Evolutionary conservation across 306 rosid species (phyloP).

Genomic region (Ziziphus jujuba): DNA sequence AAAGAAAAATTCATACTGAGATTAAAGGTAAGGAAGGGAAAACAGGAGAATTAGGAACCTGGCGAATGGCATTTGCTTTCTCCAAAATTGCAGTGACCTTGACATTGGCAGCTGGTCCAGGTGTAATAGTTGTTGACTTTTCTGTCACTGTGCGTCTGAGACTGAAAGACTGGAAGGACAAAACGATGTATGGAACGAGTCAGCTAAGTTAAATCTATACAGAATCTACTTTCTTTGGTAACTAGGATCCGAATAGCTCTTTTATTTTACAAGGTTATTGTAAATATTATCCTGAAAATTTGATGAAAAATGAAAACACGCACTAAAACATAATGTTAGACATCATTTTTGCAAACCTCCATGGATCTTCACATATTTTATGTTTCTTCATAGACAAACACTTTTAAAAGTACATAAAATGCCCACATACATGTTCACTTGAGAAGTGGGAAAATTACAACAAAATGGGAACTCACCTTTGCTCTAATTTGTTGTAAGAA

Average conservation of each 20-base stretch:
- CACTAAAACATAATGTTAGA: not conserved
- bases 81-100: slow-evolving; percentile 90
- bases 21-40: not conserved
- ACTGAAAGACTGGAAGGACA: slow-evolving; percentile 73
- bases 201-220: slow-evolving; percentile 10
- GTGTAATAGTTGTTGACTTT: slow-evolving; percentile 45
- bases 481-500: slow-evolving; percentile 81
- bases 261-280: too few species aligned
- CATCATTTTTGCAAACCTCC: too few species aligned
- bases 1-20: not conserved
- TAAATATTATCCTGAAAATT: too few species aligned
- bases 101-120: slow-evolving; percentile 53
- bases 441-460: slow-evolving; percentile 9
- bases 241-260: too few species aligned
- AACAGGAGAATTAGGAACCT: slow-evolving; percentile 43
- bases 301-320: not conserved
- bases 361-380: not conserved
- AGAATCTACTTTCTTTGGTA: not conserved
- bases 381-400: not conserved
- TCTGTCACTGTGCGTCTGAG: slow-evolving; percentile 67
- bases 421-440: not conserved
- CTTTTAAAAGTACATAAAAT: not conserved
- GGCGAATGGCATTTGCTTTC: slow-evolving; percentile 97
- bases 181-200: slow-evolving; percentile 19
- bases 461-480: slow-evolving; percentile 45